Evolutionary conservation across 1,284 basidiomycete genomes (phyloP).

Genomic region (Rhodotorula glutinis): DNA sequence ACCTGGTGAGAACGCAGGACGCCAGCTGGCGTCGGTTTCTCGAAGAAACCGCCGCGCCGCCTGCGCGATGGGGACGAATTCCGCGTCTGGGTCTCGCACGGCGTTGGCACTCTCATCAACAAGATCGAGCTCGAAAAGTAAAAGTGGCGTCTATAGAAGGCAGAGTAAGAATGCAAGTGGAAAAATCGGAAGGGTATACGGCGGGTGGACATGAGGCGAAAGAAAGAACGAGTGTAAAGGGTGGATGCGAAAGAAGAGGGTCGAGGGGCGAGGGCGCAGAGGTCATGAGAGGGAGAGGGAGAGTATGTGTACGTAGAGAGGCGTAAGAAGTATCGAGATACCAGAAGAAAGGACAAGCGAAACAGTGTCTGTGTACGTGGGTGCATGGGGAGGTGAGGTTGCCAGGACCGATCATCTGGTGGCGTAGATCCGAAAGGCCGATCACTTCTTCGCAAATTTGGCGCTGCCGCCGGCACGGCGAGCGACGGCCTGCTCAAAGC

Average conservation of each 20-base stretch:
- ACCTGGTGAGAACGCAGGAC: slow-evolving; percentile 40
- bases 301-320: background rate
- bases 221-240: background rate
- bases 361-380: slow-evolving; percentile 5
- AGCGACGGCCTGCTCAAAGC: slow-evolving; percentile 5
- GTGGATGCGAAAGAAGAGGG: background rate
- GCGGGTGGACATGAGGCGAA: background rate
- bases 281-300: no score
- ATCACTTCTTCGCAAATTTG: slow-evolving; percentile 11
- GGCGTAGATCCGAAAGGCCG: background rate
- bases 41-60: slow-evolving; percentile 43
- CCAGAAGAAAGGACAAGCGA: background rate
- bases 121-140: slow-evolving; percentile 49
- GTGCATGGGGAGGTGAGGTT: background rate
- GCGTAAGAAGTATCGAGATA: background rate
- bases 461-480: background rate
- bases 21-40: slow-evolving; percentile 50
- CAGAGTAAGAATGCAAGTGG: background rate
- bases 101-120: slow-evolving; percentile 52
- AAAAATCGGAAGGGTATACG: slow-evolving; percentile 1
- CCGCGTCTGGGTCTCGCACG: slow-evolving; percentile 49
- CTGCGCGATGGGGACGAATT: slow-evolving; percentile 51
- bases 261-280: background rate
- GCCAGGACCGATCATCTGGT: background rate
- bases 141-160: background rate